Evolutionary conservation across 139 green algal species (phyloP).

Genomic region (Volvox africanus): DNA sequence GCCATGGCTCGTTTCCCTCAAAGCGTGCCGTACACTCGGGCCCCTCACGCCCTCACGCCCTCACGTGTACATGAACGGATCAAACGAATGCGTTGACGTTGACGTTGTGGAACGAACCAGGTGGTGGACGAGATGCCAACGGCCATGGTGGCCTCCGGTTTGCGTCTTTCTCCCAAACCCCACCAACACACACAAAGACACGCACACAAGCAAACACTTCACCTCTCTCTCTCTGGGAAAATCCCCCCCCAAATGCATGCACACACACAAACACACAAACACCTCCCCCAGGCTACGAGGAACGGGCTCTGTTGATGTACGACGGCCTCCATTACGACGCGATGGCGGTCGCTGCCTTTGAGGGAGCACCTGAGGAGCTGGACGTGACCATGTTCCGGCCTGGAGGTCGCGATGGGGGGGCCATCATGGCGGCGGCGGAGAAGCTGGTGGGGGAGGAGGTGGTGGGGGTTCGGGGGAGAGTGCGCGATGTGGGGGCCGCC

Average conservation of each 20-base stretch:
- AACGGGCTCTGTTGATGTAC: slow-evolving; percentile 73
- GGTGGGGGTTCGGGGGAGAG: background rate
- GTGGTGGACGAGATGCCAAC: too few relatives aligned
- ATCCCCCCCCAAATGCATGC: background rate
- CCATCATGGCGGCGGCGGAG: slow-evolving; percentile 64
- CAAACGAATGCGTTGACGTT: too few relatives aligned
- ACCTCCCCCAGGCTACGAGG: slow-evolving; percentile 55
- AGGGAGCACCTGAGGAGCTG: slow-evolving; percentile 84
- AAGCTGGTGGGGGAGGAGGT: slow-evolving; percentile 57
- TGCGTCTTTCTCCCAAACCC: background rate
- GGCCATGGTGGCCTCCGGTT: too few relatives aligned
- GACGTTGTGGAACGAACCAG: too few relatives aligned
- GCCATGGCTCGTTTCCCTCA: too few relatives aligned
- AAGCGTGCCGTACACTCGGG: too few relatives aligned
- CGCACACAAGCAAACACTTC: too few relatives aligned
- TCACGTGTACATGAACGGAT: too few relatives aligned
- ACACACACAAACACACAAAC: too few relatives aligned
- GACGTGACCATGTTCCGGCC: slow-evolving; percentile 77
- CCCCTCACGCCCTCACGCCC: too few relatives aligned
- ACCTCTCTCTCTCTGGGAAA: background rate
- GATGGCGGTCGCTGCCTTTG: slow-evolving; percentile 72
- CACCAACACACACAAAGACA: too few relatives aligned
- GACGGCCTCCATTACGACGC: slow-evolving; percentile 91
- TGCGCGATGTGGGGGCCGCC: too few relatives aligned
- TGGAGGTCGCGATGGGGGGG: background rate